Evolutionary conservation across 345 rosid genomes (phyloP), one percentile per base, ranked within the genome.

Genomic region (Melaleuca alternifolia): DNA sequence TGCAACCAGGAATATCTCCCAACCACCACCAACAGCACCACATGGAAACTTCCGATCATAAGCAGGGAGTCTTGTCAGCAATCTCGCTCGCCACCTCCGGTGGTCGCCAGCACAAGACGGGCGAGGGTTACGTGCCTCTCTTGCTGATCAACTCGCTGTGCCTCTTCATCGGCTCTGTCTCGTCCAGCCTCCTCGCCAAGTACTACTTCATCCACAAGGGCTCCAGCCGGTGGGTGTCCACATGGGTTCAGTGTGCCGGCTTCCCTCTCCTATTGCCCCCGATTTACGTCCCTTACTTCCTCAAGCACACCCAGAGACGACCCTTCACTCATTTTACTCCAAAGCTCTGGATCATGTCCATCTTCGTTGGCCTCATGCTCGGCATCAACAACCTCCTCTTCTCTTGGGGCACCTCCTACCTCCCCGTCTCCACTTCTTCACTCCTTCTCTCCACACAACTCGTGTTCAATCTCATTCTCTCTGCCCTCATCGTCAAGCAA

Each of bases 201-300:
- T 97, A 87, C 91, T 97, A 97, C 71, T 97, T 97, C 94, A 92
- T 84, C 85, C 96, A 97, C 90, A 89, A 92, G 83, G 99, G 99
- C 12, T 89, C 93, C 6, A 94, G 95, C 92, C 88, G 94, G 15
- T 97, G 99, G 99, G 98, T 96, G 57, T 95, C 99, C 76, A 96
- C 99, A 11, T 95, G 95, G 96, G 99, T 95, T 84, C 99, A 97
- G 87, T 94, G 91, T 84, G 91, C 95, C 1, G 99, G 99, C 1
- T 97, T 97, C 82, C 99, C 98, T 86, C 92, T 96, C 89, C 98
- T 97, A 82, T 62, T 95, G 88, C 41, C 89, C 51, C 88, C 95
- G 50, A 93, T 96, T 85, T 91, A 85, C 86, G 90, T 93, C 86
- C 94, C 96, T 56, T 92, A 91, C 84, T 59, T 93, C 81, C 86